phyloP scores from a whole-genome alignment of 2,329 filamentous ascomycete genomes.

The Pseudocercospora fuligena region DNA sequence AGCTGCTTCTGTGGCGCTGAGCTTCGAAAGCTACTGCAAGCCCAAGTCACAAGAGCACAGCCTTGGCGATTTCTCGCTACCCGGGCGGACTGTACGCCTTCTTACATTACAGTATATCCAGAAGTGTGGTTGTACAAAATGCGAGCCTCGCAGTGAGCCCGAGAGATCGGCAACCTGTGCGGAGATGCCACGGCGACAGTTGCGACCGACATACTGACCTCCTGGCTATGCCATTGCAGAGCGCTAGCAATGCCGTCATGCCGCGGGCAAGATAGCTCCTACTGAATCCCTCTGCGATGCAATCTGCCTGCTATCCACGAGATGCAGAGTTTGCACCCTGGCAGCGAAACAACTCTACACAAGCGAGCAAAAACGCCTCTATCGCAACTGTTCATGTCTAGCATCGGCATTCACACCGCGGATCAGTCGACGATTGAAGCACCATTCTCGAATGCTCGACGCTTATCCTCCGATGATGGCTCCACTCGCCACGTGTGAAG shows the following conservation, averaged over 20 bases:
- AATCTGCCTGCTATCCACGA: not conserved
- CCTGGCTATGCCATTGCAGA: not conserved
- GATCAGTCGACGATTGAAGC: not conserved
- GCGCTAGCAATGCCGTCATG: not conserved
- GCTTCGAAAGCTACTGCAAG: not conserved
- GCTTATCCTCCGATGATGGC: not conserved
- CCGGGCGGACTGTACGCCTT: not conserved
- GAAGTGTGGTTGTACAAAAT: not conserved
- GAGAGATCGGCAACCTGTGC: not conserved
- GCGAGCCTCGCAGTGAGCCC: not conserved
- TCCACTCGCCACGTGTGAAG: slow-evolving; percentile 7
- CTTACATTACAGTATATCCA: not conserved
- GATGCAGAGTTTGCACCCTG: not conserved
- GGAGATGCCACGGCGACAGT: not conserved
- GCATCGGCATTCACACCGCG: not conserved
- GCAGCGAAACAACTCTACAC: not conserved
- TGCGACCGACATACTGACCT: not conserved
- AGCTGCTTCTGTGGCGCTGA: slow-evolving; percentile 2
- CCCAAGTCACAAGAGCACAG: not conserved
- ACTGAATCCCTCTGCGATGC: not conserved
- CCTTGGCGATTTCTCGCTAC: not conserved
- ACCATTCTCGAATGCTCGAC: not conserved
- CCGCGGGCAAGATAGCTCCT: not conserved
- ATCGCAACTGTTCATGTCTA: not conserved
- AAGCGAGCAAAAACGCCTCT: not conserved